Base-by-base conservation (phyloP, 2,329 filamentous ascomycete genomes). In the Penicillium sp. region DNA sequence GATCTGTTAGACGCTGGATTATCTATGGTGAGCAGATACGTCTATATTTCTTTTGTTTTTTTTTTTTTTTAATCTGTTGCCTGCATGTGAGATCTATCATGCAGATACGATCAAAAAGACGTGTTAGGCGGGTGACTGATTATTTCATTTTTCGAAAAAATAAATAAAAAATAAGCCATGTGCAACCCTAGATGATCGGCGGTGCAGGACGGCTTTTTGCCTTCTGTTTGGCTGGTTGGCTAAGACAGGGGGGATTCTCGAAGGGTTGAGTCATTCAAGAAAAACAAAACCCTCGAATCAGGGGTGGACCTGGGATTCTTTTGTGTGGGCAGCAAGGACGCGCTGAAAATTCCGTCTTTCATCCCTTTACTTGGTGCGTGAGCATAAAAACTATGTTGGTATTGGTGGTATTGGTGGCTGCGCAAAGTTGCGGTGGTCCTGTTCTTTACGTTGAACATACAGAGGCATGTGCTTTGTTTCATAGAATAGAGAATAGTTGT, bases 311-410 rank as follows among this genome's bases (percentile, higher is more conserved):
- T 65, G 54, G 54, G 54, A 65, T 65, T 61, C 58, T 51, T 53
- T 53, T 56, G 53, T 54, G 48, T 52, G 56, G 53, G 48, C 61
- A 48, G 64, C 57, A 67, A 65, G 64, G 64, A 66, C 49, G 52
- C 29, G 46, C 27, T 55, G 49, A 25, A 55, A 23, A 43, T 50
- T 48, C 58, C 62, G 27, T 45, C 57, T 56, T 61, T 49, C 51
- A 67, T 63, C 63, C 64, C 64, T 67, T 56, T 53, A 45, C 43
- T 65, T 57, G 61, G 64, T 67, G 64, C 64, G 64, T 67, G 64
- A 67, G 45, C 60, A 46, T 64, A 66, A 54, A 50, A 25, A 19
- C 21, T 25, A 35, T 45, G 31, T 59, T 42, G 54, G 56, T 59
- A 60, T 57, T 58, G 17, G 10, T 37, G 25, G 55, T 57, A 57